Evolutionary conservation across 2,329 filamentous ascomycete genomes (phyloP).

Genomic region (Beauveria sp.): DNA sequence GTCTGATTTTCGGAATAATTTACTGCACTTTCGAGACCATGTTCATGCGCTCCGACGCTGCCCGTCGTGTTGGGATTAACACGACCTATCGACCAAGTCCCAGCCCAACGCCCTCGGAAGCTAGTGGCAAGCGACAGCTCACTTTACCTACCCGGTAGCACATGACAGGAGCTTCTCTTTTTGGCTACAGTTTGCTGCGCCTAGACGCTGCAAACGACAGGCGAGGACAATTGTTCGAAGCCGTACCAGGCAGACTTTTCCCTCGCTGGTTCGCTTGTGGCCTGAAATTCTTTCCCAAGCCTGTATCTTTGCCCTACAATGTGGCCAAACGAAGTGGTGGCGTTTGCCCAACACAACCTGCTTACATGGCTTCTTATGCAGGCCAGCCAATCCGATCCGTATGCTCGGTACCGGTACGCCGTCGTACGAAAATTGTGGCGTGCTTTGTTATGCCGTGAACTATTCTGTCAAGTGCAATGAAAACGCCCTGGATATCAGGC

Average conservation of each 20-base stretch:
- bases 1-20: background rate
- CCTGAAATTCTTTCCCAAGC: background rate
- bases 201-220: background rate
- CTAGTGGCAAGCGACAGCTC: constrained; percentile 4
- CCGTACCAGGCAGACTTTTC: background rate
- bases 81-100: background rate
- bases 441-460: background rate
- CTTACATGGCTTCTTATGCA: background rate
- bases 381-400: background rate
- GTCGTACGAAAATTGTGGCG: background rate
- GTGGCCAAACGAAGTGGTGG: background rate
- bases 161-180: background rate
- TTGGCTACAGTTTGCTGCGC: background rate
- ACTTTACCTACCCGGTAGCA: constrained; percentile 5
- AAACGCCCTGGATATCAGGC: background rate
- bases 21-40: background rate
- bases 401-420: constrained; percentile 1
- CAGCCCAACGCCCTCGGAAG: constrained; percentile 1
- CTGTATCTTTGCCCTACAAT: background rate
- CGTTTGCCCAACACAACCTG: background rate
- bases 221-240: background rate
- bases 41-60: background rate
- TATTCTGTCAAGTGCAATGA: background rate
- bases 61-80: background rate
- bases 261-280: background rate